Evolutionary conservation across 371 early-diverging fungal genomes (phyloP).

Genomic region (Mortierella sp.): DNA sequence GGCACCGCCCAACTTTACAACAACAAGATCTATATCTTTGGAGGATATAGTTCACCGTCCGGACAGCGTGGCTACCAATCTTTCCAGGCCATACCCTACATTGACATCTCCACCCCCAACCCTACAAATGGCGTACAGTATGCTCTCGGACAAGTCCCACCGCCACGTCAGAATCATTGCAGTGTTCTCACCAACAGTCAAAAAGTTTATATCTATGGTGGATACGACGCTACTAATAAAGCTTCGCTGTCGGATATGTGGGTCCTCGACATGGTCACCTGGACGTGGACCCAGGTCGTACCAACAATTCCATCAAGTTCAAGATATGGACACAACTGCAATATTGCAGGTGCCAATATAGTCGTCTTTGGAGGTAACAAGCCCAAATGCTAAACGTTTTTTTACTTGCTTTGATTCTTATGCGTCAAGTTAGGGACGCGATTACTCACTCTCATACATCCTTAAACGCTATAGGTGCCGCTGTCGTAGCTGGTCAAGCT

Average conservation of each 20-base stretch:
- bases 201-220: conserved; percentile 48
- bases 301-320: conserved; percentile 1
- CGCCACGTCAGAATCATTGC: conserved; percentile 47
- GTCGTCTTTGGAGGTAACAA: conserved; percentile 44
- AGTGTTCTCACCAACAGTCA: conserved; percentile 32
- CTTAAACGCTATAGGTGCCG: not conserved
- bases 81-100: conserved; percentile 30
- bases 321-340: conserved; percentile 29
- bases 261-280: conserved; percentile 44
- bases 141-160: conserved; percentile 34
- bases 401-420: not conserved
- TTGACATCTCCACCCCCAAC: conserved; percentile 25
- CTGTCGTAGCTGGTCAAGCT: not conserved
- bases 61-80: conserved; percentile 42
- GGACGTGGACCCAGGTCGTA: conserved; percentile 38
- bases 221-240: conserved; percentile 28
- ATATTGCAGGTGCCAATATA: conserved; percentile 49
- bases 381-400: not conserved
- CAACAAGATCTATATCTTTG: conserved; percentile 40
- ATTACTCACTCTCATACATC: too few species aligned
- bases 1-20: conserved; percentile 34
- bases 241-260: conserved; percentile 31
- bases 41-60: conserved; percentile 26
- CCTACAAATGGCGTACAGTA: conserved; percentile 28
- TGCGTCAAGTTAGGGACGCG: too few species aligned